Evolutionary conservation across 2,329 filamentous ascomycete species (phyloP).

Genomic region (Laburnicola sp.): DNA sequence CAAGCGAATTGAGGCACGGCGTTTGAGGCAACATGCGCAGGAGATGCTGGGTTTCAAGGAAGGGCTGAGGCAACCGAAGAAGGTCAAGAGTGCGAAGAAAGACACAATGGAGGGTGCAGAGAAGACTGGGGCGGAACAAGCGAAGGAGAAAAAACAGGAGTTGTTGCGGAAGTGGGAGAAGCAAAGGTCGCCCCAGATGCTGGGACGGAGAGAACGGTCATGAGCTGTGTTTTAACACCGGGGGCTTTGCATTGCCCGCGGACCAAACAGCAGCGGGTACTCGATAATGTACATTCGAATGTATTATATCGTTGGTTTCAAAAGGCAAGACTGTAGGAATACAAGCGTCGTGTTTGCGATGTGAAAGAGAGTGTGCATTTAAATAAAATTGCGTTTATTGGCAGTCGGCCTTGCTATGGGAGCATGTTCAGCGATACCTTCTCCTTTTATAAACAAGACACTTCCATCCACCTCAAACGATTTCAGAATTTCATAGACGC

Average conservation of each 20-base stretch:
- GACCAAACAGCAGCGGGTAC: background rate
- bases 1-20: slow-evolving; percentile 21
- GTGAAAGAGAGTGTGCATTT: no score
- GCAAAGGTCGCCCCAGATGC: slow-evolving; percentile 25
- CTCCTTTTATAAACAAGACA: slow-evolving; percentile 16
- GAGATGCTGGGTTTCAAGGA: slow-evolving; percentile 27
- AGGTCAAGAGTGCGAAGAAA: slow-evolving; percentile 11
- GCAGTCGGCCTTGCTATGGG: no score
- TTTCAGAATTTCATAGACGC: background rate
- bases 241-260: no score
- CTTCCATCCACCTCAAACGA: slow-evolving; percentile 14
- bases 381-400: no score
- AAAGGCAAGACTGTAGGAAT: slow-evolving; percentile 1
- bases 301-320: slow-evolving; percentile 11
- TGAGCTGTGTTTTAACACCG: no score
- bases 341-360: background rate
- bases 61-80: slow-evolving; percentile 2
- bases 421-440: slow-evolving; percentile 7
- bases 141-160: slow-evolving; percentile 32
- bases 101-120: slow-evolving; percentile 12
- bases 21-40: slow-evolving; percentile 31
- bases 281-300: slow-evolving; percentile 12
- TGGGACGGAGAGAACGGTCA: background rate
- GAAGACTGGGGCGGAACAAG: slow-evolving; percentile 14
- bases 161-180: slow-evolving; percentile 42